phyloP scores from a whole-genome alignment of 805 yeast genomes.

The Metschnikowia reukaufii region DNA sequence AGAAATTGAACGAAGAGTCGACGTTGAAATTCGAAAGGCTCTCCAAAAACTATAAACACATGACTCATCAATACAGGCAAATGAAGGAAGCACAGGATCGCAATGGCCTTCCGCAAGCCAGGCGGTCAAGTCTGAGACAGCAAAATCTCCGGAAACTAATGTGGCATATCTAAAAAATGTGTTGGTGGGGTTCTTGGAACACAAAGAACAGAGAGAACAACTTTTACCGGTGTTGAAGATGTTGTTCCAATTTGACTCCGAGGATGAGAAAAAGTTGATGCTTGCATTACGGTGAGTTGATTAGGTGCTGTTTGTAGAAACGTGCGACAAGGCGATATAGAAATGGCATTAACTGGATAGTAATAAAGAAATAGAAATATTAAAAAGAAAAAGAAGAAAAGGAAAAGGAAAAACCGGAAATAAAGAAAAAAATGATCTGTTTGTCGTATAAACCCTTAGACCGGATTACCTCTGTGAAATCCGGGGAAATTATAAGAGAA shows the following conservation, averaged over 20 bases:
- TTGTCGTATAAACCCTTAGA: too few species aligned
- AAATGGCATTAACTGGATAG: background rate
- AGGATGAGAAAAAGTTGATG: slow-evolving; percentile 73
- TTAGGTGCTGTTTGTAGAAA: background rate
- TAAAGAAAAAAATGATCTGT: too few species aligned
- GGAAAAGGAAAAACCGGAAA: too few species aligned
- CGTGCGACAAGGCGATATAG: background rate
- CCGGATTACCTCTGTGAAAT: too few species aligned
- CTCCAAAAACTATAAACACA: slow-evolving; percentile 64
- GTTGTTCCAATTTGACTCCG: slow-evolving; percentile 62
- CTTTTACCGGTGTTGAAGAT: slow-evolving; percentile 83
- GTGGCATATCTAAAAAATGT: slow-evolving; percentile 86
- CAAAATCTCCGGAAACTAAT: slow-evolving; percentile 33
- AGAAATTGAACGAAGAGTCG: slow-evolving; percentile 65
- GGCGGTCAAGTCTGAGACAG: slow-evolving; percentile 6
- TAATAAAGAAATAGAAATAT: background rate
- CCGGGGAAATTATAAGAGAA: too few species aligned
- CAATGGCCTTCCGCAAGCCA: slow-evolving; percentile 4
- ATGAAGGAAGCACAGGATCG: slow-evolving; percentile 31
- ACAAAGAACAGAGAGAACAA: slow-evolving; percentile 84
- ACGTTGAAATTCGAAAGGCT: slow-evolving; percentile 64
- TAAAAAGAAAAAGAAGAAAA: background rate
- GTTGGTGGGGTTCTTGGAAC: slow-evolving; percentile 86
- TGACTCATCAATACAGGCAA: slow-evolving; percentile 58
- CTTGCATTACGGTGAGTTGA: slow-evolving; percentile 46